Percentiles rank a stretch among this genome's conserved stretches.
Evolutionary conservation across 441 rosid species (phyloP).

Genomic region (Brassica hybrid): DNA sequence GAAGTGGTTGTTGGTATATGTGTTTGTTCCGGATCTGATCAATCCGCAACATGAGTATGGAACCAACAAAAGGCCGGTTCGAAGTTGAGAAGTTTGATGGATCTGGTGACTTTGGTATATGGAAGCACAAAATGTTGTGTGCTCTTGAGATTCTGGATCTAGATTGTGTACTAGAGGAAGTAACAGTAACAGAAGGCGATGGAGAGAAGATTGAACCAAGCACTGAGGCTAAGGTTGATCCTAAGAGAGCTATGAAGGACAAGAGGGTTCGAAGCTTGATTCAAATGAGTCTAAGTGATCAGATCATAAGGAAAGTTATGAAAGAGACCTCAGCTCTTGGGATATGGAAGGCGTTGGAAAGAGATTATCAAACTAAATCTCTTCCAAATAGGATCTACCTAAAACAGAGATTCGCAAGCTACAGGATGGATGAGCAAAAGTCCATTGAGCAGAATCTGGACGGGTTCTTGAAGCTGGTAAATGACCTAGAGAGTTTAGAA

Average conservation of each 20-base stretch:
- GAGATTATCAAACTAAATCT: background rate
- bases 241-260: background rate
- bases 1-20: too few species aligned
- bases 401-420: background rate
- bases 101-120: background rate
- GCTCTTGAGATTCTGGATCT: background rate
- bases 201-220: background rate
- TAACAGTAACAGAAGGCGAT: background rate
- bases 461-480: background rate
- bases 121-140: background rate
- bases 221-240: background rate
- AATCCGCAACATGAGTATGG: background rate
- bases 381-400: background rate
- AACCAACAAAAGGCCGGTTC: background rate
- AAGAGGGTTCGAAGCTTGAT: background rate
- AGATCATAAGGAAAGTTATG: background rate
- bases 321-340: background rate
- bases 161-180: background rate
- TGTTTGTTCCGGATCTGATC: too few species aligned
- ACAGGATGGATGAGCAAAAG: background rate
- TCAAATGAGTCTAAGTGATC: background rate
- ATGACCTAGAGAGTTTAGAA: background rate
- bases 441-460: background rate
- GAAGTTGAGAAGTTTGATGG: background rate
- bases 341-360: background rate